Conservation (phyloP, 202 grass and related monocot species). For the Dendrocalamus latiflorus region DNA sequence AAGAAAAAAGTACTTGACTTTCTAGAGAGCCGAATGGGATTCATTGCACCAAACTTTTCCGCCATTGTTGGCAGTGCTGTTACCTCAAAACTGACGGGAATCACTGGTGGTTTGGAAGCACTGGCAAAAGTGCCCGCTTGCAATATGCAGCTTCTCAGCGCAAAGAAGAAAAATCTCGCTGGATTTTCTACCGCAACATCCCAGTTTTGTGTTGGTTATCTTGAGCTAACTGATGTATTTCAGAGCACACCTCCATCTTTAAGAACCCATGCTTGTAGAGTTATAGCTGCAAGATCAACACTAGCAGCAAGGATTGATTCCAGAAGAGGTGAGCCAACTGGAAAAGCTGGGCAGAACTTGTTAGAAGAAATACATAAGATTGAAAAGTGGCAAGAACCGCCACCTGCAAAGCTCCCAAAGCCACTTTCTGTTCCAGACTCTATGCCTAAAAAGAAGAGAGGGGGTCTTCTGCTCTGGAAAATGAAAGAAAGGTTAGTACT, state of each 20-base stretch:
- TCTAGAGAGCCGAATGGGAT: conserved; percentile 71
- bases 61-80: conserved; percentile 71
- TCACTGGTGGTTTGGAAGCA: conserved; percentile 58
- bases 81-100: conserved; percentile 72
- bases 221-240: conserved; percentile 68
- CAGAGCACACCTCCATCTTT: conserved; percentile 55
- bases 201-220: conserved; percentile 59
- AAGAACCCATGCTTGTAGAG: conserved; percentile 46
- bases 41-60: conserved; percentile 72
- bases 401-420: conserved; percentile 62
- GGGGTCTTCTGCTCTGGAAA: conserved; percentile 45
- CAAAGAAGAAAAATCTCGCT: conserved; percentile 66
- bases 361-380: conserved; percentile 58
- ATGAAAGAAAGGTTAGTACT: conserved; percentile 83
- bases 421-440: conserved; percentile 71
- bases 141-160: conserved; percentile 68
- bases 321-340: conserved; percentile 61
- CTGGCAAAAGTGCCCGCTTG: conserved; percentile 77
- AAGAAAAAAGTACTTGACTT: no score
- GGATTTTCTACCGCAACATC: conserved; percentile 69
- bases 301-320: conserved; percentile 59
- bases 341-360: conserved; percentile 61
- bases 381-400: no score
- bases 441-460: conserved; percentile 61
- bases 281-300: conserved; percentile 53